Evolutionary conservation across 768 basidiomycete genomes (phyloP).

Genomic region (Cyathus striatus): DNA sequence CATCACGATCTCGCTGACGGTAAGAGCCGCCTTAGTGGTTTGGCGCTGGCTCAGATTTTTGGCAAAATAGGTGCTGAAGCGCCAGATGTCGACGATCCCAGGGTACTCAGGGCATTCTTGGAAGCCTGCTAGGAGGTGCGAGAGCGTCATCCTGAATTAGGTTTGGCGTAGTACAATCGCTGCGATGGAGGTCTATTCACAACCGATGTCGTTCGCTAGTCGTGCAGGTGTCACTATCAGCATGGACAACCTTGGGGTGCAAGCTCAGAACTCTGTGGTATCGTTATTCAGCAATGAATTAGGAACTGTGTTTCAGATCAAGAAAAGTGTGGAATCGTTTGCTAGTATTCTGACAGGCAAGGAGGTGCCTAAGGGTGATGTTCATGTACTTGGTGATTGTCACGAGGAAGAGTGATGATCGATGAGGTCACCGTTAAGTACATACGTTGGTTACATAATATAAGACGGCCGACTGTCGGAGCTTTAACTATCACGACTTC

Average conservation of each 20-base stretch:
- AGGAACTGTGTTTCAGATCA: constrained; percentile 88
- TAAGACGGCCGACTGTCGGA: no score
- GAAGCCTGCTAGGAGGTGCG: constrained; percentile 67
- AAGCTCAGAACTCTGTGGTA: constrained; percentile 53
- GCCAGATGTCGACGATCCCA: constrained; percentile 83
- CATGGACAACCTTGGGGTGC: constrained; percentile 53
- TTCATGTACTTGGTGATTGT: constrained; percentile 78
- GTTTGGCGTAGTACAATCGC: constrained; percentile 95
- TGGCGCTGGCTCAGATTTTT: constrained; percentile 95
- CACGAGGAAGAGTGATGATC: constrained; percentile 50
- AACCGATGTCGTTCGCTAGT: constrained; percentile 92
- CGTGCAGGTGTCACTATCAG: constrained; percentile 74
- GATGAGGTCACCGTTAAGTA: no score
- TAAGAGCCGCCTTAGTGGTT: constrained; percentile 83
- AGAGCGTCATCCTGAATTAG: constrained; percentile 46
- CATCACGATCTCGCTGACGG: constrained; percentile 76
- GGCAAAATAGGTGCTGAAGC: constrained; percentile 82
- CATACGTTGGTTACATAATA: no score
- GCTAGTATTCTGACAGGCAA: constrained; percentile 53
- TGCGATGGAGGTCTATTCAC: constrained; percentile 96
- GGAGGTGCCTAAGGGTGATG: constrained; percentile 75
- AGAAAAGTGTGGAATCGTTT: constrained; percentile 50
- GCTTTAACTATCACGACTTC: no score
- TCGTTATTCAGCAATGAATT: constrained; percentile 94
- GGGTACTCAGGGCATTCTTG: constrained; percentile 80